Evolutionary conservation across 2,329 filamentous ascomycete species (phyloP).

Genomic region (Colletotrichum sp.): DNA sequence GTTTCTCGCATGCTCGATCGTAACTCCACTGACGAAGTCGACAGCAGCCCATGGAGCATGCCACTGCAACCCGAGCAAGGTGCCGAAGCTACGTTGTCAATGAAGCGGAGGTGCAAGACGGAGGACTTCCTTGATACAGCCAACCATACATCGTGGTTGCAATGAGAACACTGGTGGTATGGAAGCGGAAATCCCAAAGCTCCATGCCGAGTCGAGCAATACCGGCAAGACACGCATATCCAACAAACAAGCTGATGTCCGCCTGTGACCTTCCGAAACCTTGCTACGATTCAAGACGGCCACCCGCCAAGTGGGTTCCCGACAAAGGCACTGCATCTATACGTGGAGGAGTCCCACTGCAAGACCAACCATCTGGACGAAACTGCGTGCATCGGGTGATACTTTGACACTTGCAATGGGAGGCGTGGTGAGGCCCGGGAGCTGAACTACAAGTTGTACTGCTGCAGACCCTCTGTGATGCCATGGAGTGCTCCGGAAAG

Average conservation of each 20-base stretch:
- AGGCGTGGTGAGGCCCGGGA: neutral
- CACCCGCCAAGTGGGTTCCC: neutral
- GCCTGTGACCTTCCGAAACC: neutral
- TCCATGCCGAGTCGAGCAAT: neutral
- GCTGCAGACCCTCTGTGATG: neutral
- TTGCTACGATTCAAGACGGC: neutral
- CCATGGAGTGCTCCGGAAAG: neutral
- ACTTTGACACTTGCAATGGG: neutral
- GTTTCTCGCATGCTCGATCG: too few relatives aligned
- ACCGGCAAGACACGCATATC: neutral
- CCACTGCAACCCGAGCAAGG: neutral
- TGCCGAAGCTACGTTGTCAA: neutral
- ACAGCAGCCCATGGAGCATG: too few relatives aligned
- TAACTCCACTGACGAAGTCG: too few relatives aligned
- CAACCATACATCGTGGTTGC: rapidly evolving
- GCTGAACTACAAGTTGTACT: neutral
- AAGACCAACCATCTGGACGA: neutral
- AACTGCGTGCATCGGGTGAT: neutral
- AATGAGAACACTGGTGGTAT: rapidly evolving
- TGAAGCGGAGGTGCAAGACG: rapidly evolving
- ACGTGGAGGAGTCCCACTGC: neutral
- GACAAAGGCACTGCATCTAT: neutral
- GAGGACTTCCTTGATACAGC: rapidly evolving
- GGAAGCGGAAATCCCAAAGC: neutral
- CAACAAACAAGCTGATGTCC: neutral